Evolutionary conservation across 352 stramenopile species (phyloP).

Genomic region (Globisporangium yorkense): DNA sequence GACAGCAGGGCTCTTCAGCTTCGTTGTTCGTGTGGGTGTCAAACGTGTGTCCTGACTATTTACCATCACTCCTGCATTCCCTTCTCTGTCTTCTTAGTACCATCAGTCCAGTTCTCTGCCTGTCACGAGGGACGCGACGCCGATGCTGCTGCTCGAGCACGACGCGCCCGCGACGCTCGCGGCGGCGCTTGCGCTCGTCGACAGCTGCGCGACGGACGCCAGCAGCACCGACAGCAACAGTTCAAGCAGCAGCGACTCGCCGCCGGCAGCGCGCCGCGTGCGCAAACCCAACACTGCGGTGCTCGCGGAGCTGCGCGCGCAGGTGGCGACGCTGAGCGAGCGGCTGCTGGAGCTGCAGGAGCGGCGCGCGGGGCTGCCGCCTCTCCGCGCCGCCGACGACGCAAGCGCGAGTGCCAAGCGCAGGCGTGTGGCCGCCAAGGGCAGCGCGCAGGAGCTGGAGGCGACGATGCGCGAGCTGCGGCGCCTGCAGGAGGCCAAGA

Average conservation of each 20-base stretch:
- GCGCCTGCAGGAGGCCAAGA: neutral
- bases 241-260: neutral
- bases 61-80: neutral
- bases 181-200: conserved; percentile 12
- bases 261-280: neutral
- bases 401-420: neutral
- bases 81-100: neutral
- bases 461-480: neutral
- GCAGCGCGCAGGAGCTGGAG: neutral
- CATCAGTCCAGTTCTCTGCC: neutral
- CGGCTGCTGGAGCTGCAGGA: neutral
- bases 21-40: too few species aligned
- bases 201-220: neutral
- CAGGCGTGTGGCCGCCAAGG: neutral
- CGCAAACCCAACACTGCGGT: neutral
- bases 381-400: neutral
- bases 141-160: conserved; percentile 1
- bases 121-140: neutral
- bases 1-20: too few species aligned
- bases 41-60: too few species aligned
- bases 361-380: neutral
- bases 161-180: conserved; percentile 11
- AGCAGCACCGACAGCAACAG: neutral
- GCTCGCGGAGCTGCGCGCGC: neutral
- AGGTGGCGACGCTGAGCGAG: neutral